phyloP scores from a whole-genome alignment of 345 rosid genomes.

The Reutealis trisperma region DNA sequence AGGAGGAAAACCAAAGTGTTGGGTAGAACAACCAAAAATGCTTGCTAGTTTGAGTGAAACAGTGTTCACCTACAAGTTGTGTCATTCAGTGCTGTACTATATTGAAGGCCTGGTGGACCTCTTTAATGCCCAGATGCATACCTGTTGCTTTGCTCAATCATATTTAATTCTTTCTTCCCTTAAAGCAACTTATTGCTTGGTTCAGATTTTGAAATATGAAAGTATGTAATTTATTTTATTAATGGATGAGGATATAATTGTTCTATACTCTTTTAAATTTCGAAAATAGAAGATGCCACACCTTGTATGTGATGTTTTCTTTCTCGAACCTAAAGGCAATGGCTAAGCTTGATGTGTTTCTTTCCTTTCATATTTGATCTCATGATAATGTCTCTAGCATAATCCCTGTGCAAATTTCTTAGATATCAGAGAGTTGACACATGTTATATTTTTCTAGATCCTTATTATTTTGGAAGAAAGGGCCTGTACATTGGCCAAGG shows the following conservation, averaged over 20 bases:
- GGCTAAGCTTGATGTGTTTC: background rate
- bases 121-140: too few species aligned
- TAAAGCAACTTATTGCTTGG: background rate
- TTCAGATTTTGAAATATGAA: background rate
- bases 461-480: slow-evolving; percentile 64
- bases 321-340: background rate
- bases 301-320: background rate
- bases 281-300: background rate
- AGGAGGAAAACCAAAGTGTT: too few species aligned
- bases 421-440: slow-evolving; percentile 25
- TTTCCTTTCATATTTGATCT: background rate
- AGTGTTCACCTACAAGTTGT: too few species aligned
- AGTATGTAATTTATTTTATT: background rate
- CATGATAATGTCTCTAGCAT: background rate
- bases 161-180: background rate
- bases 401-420: slow-evolving; percentile 11
- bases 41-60: too few species aligned
- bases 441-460: slow-evolving; percentile 57
- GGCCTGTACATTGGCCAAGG: slow-evolving; percentile 96
- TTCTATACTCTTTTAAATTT: background rate
- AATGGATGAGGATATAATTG: background rate
- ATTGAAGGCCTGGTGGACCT: too few species aligned
- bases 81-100: too few species aligned
- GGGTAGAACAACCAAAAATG: too few species aligned
- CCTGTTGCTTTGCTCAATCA: background rate